Evolutionary conservation across 257 asterid species (phyloP).

Genomic region (Mitragyna speciosa): DNA sequence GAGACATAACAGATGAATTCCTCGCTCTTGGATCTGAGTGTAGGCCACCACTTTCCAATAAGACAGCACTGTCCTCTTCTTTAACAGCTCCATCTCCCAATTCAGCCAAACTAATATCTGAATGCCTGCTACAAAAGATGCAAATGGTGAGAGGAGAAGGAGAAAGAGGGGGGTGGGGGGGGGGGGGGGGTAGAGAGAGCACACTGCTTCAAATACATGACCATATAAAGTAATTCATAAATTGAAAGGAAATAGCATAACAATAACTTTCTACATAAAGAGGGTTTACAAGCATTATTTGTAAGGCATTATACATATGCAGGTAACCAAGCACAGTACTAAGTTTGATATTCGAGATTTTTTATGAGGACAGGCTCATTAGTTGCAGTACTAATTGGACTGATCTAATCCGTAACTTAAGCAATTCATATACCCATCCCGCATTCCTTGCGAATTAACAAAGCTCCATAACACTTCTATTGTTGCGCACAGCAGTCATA

Average conservation of each 20-base stretch:
- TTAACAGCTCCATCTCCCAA: constrained; percentile 49
- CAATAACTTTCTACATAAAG: background rate
- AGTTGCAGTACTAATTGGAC: background rate
- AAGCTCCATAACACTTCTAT: background rate
- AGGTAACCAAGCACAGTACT: background rate
- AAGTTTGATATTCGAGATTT: background rate
- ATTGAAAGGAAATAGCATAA: background rate
- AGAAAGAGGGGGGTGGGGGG: background rate
- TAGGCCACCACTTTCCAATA: constrained; percentile 76
- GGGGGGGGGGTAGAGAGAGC: background rate
- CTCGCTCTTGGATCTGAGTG: constrained; percentile 57
- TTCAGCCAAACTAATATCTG: constrained; percentile 74
- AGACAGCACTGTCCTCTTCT: constrained; percentile 74
- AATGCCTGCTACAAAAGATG: constrained; percentile 55
- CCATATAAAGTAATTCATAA: background rate
- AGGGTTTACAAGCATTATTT: background rate
- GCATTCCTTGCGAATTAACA: background rate
- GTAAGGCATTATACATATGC: background rate
- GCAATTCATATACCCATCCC: background rate
- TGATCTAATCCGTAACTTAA: background rate
- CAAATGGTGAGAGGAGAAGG: constrained; percentile 12
- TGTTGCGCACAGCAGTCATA: background rate
- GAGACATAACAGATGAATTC: constrained; percentile 61
- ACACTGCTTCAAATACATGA: constrained; percentile 12
- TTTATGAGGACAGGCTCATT: background rate